These are phyloP conservation scores for Elaeis guineensis DNA, from an alignment of 176 grass and related monocot genomes.

Conservation along the genomic window DNA sequence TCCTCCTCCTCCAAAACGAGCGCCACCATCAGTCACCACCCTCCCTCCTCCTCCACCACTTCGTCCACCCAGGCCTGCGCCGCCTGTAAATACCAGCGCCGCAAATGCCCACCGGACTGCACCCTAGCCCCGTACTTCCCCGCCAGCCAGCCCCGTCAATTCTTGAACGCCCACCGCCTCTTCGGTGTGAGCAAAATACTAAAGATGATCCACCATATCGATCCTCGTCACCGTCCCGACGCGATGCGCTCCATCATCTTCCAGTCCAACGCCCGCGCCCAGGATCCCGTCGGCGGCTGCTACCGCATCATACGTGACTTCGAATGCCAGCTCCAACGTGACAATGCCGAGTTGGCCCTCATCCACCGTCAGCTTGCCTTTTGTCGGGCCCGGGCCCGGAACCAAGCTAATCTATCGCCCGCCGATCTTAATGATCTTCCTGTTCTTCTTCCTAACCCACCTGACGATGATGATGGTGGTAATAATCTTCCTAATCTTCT, in stretches of 20 bases:
- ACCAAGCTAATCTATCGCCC: too few species aligned
- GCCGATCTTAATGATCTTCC: neutral
- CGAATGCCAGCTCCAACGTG: neutral
- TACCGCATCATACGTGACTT: neutral
- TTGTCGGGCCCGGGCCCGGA: neutral
- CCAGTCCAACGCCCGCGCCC: conserved; percentile 14
- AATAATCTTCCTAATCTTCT: neutral
- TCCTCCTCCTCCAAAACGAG: neutral
- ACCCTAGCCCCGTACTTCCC: conserved; percentile 33
- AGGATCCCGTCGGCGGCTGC: conserved; percentile 21
- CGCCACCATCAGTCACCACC: neutral
- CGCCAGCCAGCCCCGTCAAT: conserved; percentile 3
- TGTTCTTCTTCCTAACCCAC: neutral
- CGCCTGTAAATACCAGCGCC: conserved; percentile 34
- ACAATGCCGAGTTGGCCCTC: conserved; percentile 4
- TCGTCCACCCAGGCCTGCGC: conserved; percentile 19
- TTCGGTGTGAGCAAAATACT: conserved; percentile 33
- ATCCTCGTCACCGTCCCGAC: neutral
- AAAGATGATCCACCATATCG: neutral
- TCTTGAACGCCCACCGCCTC: conserved; percentile 22
- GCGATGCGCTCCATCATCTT: conserved; percentile 23
- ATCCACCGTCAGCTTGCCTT: neutral
- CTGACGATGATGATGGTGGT: too few species aligned
- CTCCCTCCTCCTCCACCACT: neutral
- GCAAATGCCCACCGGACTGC: conserved; percentile 29